phyloP scores from a whole-genome alignment of 495 filamentous ascomycete genomes.

The Rusavskia elegans region DNA sequence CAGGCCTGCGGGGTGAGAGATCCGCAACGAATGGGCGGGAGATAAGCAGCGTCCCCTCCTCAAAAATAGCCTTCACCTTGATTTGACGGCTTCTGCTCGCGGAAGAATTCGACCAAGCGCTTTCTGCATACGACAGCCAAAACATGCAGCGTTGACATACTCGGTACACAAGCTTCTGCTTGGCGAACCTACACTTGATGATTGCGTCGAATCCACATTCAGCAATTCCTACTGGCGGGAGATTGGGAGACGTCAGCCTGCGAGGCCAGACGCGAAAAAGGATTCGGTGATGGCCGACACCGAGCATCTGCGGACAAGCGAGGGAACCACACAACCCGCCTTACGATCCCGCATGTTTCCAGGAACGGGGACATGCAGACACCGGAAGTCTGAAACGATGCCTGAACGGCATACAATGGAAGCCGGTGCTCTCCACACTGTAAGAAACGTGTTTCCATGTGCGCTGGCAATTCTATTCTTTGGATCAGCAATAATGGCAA shows the following conservation, averaged over 20 bases:
- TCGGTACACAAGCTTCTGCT: no score
- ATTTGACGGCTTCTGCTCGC: background rate
- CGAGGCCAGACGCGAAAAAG: background rate
- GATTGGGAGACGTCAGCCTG: no score
- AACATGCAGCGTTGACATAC: no score
- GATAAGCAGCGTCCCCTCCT: slow-evolving; percentile 12
- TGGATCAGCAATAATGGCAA: background rate
- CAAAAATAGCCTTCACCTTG: background rate
- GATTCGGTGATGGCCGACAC: background rate
- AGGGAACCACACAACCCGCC: background rate
- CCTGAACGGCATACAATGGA: background rate
- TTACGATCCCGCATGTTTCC: background rate
- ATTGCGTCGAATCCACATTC: no score
- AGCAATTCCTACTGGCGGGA: no score
- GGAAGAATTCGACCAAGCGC: background rate
- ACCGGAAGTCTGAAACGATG: background rate
- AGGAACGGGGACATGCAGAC: background rate
- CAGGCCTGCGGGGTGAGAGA: background rate
- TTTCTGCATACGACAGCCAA: no score
- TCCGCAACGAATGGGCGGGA: slow-evolving; percentile 8
- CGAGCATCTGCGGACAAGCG: background rate
- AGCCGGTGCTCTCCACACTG: no score
- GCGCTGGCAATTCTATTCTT: background rate
- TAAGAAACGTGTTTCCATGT: background rate
- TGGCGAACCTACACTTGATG: no score